Evolutionary conservation across 2,329 filamentous ascomycete species (phyloP).

Genomic region (Verticillium longisporum): DNA sequence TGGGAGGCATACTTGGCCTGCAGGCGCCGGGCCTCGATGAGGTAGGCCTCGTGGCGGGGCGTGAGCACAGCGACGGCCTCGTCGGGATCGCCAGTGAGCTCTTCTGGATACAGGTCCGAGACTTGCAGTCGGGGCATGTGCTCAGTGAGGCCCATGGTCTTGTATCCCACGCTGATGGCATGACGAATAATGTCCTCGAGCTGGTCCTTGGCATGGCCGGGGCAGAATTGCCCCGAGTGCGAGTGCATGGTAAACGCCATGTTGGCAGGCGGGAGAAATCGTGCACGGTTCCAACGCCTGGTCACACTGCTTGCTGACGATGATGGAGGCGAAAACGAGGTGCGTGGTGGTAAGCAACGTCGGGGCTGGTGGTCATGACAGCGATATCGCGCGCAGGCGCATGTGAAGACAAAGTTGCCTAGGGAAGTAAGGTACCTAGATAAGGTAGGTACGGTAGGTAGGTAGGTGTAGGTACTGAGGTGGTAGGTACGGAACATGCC

Average conservation of each 20-base stretch:
- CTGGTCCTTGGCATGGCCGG: constrained; percentile 75
- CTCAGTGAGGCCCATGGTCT: constrained; percentile 82
- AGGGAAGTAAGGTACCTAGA: too few species aligned
- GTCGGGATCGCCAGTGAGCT: constrained; percentile 50
- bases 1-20: constrained; percentile 60
- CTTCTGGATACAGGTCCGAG: constrained; percentile 86
- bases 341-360: too few species aligned
- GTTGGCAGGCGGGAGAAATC: constrained; percentile 5
- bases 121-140: constrained; percentile 79
- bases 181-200: constrained; percentile 78
- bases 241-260: constrained; percentile 99
- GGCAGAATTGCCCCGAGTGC: constrained; percentile 96
- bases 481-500: too few species aligned
- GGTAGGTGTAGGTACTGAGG: too few species aligned
- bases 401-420: too few species aligned
- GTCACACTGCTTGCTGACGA: too few species aligned
- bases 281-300: not conserved
- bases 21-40: constrained; percentile 67
- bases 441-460: too few species aligned
- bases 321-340: too few species aligned
- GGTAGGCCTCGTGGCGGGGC: constrained; percentile 62
- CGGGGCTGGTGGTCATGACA: too few species aligned
- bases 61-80: constrained; percentile 40
- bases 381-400: too few species aligned
- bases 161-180: constrained; percentile 73